Evolutionary conservation across 2,329 filamentous ascomycete species (phyloP).

Genomic region (Trichophyton mentagrophytes): DNA sequence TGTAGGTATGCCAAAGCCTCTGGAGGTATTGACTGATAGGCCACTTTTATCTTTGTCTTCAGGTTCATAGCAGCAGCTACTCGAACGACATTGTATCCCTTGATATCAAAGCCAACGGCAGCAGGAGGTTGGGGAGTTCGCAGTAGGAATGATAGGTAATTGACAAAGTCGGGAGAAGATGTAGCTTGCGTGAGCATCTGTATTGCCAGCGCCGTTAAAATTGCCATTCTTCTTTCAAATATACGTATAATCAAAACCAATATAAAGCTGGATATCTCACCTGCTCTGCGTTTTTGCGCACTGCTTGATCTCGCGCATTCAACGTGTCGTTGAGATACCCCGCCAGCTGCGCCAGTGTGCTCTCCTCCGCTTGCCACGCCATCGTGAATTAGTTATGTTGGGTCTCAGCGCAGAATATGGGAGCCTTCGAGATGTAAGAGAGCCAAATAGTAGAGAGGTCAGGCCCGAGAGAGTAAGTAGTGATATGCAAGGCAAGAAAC

Average conservation of each 20-base stretch:
- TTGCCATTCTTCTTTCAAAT: background rate
- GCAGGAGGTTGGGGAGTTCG: constrained; percentile 53
- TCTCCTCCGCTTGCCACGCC: constrained; percentile 84
- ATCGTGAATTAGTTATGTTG: constrained; percentile 36
- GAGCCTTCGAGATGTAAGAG: background rate
- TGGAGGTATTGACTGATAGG: constrained; percentile 64
- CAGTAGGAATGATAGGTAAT: constrained; percentile 88
- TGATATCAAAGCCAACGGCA: constrained; percentile 42
- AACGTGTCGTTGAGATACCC: constrained; percentile 84
- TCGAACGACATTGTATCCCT: constrained; percentile 61
- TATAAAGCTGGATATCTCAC: constrained; percentile 42
- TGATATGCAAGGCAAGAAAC: background rate
- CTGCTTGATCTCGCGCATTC: constrained; percentile 63
- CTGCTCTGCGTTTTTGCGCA: constrained; percentile 79
- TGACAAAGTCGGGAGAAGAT: constrained; percentile 82
- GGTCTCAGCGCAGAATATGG: background rate
- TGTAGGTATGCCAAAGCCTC: constrained; percentile 64
- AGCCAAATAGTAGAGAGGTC: background rate
- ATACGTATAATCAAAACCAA: background rate
- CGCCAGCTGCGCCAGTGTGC: constrained; percentile 79
- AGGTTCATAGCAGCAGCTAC: constrained; percentile 85
- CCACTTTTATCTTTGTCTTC: constrained; percentile 76
- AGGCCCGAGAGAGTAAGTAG: background rate
- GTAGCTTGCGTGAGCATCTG: constrained; percentile 92
- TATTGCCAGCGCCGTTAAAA: background rate